A percentile compares a stretch with the other conserved stretches of the same genome.
phyloP scores from a whole-genome alignment of 2,329 filamentous ascomycete genomes.

The Emmonsiellopsis sp. region DNA sequence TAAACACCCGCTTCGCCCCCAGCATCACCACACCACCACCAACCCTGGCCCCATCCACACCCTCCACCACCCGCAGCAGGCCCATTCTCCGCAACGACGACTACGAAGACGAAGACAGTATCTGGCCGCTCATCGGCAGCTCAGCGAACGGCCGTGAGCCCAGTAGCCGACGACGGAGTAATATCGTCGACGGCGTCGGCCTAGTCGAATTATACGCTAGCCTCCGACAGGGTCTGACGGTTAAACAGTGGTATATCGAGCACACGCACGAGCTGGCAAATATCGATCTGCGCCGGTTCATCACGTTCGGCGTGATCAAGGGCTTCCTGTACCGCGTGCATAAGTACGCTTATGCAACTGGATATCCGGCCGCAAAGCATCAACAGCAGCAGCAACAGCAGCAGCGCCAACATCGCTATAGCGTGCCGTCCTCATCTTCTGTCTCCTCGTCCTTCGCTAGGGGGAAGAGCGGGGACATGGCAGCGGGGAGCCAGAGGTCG shows the following conservation, averaged over 20 bases:
- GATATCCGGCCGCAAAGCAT: slow-evolving; percentile 22
- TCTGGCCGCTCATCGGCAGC: slow-evolving; percentile 36
- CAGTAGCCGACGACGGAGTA: slow-evolving; percentile 9
- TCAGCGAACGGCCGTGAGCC: slow-evolving; percentile 13
- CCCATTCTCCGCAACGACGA: slow-evolving; percentile 8
- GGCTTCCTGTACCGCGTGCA: slow-evolving; percentile 88
- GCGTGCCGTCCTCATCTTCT: background rate
- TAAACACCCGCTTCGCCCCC: slow-evolving; percentile 48
- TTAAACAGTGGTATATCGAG: slow-evolving; percentile 76
- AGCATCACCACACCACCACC: slow-evolving; percentile 18
- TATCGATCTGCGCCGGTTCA: slow-evolving; percentile 81
- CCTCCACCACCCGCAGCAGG: background rate
- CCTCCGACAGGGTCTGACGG: slow-evolving; percentile 73
- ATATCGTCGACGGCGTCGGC: slow-evolving; percentile 33
- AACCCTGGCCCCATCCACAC: slow-evolving; percentile 10
- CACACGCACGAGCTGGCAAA: slow-evolving; percentile 63
- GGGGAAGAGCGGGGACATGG: slow-evolving; percentile 5
- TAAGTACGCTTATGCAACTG: slow-evolving; percentile 64
- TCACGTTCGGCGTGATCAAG: slow-evolving; percentile 95
- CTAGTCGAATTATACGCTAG: slow-evolving; percentile 77
- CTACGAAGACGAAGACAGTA: slow-evolving; percentile 25
- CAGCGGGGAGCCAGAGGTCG: background rate
- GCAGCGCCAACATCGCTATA: slow-evolving; percentile 1
- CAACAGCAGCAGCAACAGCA: slow-evolving; percentile 12
- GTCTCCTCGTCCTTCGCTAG: slow-evolving; percentile 8